Base-by-base conservation (phyloP, 2,329 filamentous ascomycete genomes). In the Alternaria sp. region DNA sequence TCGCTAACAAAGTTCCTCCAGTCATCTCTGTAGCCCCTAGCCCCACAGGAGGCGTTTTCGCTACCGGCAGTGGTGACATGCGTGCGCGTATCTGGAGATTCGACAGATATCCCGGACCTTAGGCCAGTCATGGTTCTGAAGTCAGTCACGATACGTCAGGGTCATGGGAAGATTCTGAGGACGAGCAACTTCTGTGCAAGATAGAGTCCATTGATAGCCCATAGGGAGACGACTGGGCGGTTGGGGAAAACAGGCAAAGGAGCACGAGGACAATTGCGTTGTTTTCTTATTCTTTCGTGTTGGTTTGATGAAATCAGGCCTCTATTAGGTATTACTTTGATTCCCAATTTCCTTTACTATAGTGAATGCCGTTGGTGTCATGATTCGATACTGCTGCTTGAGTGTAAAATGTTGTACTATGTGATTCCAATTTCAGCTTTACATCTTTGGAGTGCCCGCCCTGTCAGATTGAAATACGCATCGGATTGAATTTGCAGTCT, bases 1-100 rank as follows among this genome's bases (percentile, higher is more conserved):
- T 28, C 53, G 49, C 71, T 75, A 66, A 75, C 54, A 5, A 12
- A n/a, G 1, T 12, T 3, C 50, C 43, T 61, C 55, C 69, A 89
- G 95, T 99, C 71, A 98, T 98, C 73, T 97, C 94, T 3, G 95
- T 99, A 54, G 94, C 95, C 1, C 95, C 95, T 22, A 97, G 93
- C 80, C 95, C 95, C 16, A 89, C 87, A 38, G 94, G 93, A 60
- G 89, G 89, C 66, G 90, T 93, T 76, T 99, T 99, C 77, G 95
- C 95, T 41, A 99, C 95, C 5, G 95, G 95, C 64, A 97, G 94
- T 69, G 95, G 95, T 73, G 95, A 99, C 78, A 97, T 97, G 92
- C 91, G 94, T 78, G 95, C 95, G 56, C 90, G 95, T 74, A 98
- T 99, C 82, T 99, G 95, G 95, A 93, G 91, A 72, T 77, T 75